These are phyloP conservation scores for Circinella umbellata DNA, from an alignment of 371 early-diverging fungal genomes.

Conservation along the genomic window DNA sequence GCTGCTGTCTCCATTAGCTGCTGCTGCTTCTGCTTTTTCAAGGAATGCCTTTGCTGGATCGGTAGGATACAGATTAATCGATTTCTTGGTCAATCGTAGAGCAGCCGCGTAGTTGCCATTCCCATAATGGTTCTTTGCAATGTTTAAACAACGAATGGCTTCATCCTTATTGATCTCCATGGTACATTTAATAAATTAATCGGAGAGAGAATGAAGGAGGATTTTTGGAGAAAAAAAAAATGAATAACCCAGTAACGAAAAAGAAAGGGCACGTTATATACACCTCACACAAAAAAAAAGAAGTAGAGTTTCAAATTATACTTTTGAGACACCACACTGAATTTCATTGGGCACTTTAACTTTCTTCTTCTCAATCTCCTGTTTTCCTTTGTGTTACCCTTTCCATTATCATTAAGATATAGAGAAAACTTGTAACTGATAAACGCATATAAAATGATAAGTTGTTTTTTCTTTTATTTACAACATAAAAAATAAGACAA, in stretches of 20 bases:
- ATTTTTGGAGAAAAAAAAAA: background rate
- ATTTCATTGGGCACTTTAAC: slow-evolving; percentile 1
- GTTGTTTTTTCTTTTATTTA: slow-evolving; percentile 5
- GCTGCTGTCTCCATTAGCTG: slow-evolving; percentile 11
- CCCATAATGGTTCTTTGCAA: slow-evolving; percentile 72
- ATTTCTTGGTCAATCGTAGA: slow-evolving; percentile 83
- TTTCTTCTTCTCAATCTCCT: background rate
- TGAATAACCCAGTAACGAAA: no score
- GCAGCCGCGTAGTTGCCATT: slow-evolving; percentile 73
- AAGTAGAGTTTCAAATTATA: background rate
- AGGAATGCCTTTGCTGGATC: slow-evolving; percentile 67
- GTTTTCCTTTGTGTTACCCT: background rate
- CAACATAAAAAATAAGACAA: slow-evolving; percentile 11
- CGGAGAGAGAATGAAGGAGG: background rate
- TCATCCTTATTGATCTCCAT: slow-evolving; percentile 94
- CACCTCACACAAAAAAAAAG: no score
- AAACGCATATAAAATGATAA: background rate
- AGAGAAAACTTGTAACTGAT: background rate
- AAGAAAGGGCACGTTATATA: no score
- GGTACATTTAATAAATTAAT: slow-evolving; percentile 1
- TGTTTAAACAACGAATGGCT: slow-evolving; percentile 77
- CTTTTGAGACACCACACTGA: background rate
- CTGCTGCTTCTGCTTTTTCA: slow-evolving; percentile 41
- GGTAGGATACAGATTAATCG: slow-evolving; percentile 79
- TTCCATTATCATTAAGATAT: no score